Evolutionary conservation across 2,329 filamentous ascomycete genomes (phyloP).

Genomic region (Fusarium redolens): DNA sequence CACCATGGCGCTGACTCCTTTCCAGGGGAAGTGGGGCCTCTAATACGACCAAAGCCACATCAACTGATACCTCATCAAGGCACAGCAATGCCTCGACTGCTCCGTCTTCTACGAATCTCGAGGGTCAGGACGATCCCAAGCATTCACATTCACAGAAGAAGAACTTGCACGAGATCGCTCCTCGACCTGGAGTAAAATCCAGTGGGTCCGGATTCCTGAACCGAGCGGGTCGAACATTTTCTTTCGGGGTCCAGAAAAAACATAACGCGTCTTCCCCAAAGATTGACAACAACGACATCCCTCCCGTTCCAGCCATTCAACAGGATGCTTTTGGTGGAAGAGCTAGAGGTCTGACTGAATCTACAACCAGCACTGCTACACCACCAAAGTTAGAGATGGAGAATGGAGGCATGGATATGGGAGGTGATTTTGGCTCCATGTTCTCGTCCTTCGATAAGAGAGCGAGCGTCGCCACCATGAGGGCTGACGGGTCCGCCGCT

Average conservation of each 20-base stretch:
- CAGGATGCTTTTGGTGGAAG: conserved; percentile 50
- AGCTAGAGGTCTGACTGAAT: conserved; percentile 64
- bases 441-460: conserved; percentile 67
- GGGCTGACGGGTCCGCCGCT: conserved; percentile 53
- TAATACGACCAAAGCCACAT: conserved; percentile 70
- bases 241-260: conserved; percentile 69
- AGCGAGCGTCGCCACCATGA: conserved; percentile 61
- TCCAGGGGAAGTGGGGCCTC: conserved; percentile 69
- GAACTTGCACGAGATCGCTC: conserved; percentile 49
- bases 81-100: conserved; percentile 72
- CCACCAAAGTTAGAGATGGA: conserved; percentile 61
- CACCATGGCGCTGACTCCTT: conserved; percentile 51
- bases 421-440: conserved; percentile 69
- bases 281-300: conserved; percentile 49
- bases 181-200: conserved; percentile 59
- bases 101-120: conserved; percentile 65
- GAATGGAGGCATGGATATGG: conserved; percentile 61
- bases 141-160: conserved; percentile 53
- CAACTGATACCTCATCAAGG: conserved; percentile 70
- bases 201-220: conserved; percentile 64
- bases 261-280: conserved; percentile 47
- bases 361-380: conserved; percentile 65
- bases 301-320: conserved; percentile 53
- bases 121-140: conserved; percentile 45
- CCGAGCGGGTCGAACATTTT: conserved; percentile 68